Base-by-base conservation (phyloP, 2,329 filamentous ascomycete genomes). In the Thermothelomyces thermophilus region DNA sequence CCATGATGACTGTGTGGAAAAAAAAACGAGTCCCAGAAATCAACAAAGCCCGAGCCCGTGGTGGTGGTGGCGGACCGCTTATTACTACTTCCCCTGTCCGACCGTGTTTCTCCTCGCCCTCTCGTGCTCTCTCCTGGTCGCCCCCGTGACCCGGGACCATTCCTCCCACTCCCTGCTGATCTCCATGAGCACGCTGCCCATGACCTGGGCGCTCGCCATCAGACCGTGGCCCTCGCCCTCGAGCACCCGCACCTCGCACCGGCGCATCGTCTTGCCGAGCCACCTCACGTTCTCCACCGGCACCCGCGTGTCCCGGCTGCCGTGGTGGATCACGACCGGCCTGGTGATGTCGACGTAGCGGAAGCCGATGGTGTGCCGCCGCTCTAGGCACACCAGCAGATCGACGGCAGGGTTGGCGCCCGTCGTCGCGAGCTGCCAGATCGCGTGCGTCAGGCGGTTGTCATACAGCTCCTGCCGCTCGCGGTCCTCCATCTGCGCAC, bases 281-380 rank as follows among this genome's bases (percentile, higher is more conserved):
- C 93, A 98, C 57, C 85, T 80, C 19, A 96, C 89, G 62, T 98
- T 98, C 50, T 95, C 93, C 13, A 95, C 86, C 0, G 93, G 93
- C 1, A 98, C 93, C 20, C 93, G 80, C 6, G 86, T 90, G 63
- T 98, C 93, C 60, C 87, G 83, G 62, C 82, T 88, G 33, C 93
- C 93, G 65, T 98, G 93, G 62, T 96, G 91, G 57, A 98, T 95
- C 20, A 96, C 85, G 0, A 97, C 87, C 0, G 88, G 81, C 8
- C 90, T 81, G 5, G 86, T 94, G 58, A 98, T 95, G 64, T 98
- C 93, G 16, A 95, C 91, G 64, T 98, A 98, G 43, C 90, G 83
- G 70, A 98, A 98, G 0, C 93, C 93, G 60, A 98, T 95, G 0
- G 87, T 83, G 61, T 95, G 89, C 24, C 87, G 80, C 19, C 93